Conservation (phyloP, 306 rosid species). For the Argentina anserina region DNA sequence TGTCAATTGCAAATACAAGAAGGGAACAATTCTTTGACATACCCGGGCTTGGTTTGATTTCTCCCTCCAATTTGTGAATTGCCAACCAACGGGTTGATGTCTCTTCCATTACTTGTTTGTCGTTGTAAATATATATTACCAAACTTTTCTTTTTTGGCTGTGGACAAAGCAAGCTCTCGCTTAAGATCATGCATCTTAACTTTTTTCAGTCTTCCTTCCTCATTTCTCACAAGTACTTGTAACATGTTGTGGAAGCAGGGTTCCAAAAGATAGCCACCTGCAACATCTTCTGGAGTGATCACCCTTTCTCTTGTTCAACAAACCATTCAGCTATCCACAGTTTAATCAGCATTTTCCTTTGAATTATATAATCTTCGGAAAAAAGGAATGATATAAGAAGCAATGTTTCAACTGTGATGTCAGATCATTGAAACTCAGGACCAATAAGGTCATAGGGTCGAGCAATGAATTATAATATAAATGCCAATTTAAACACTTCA, state of each 20-base stretch:
- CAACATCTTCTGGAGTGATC: background rate
- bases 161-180: background rate
- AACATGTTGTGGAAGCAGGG: background rate
- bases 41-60: background rate
- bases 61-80: background rate
- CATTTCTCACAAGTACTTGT: too few relatives aligned
- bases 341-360: background rate
- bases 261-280: background rate
- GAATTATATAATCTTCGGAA: slow-evolving; percentile 21
- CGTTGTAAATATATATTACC: background rate
- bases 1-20: background rate
- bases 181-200: background rate
- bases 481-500: slow-evolving; percentile 5
- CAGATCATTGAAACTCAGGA: slow-evolving; percentile 25
- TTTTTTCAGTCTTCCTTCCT: background rate
- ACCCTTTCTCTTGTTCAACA: background rate
- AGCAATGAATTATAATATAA: background rate
- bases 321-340: slow-evolving; percentile 24
- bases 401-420: slow-evolving; percentile 21
- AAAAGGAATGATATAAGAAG: slow-evolving; percentile 14
- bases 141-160: background rate
- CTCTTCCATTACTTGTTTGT: background rate
- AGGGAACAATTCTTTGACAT: background rate
- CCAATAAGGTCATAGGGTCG: slow-evolving; percentile 6
- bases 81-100: background rate